Percentiles rank a stretch among this genome's conserved stretches.
These are phyloP conservation scores for Phytophthora tentaculata DNA, from an alignment of 352 stramenopile species.

Conservation along the genomic window DNA sequence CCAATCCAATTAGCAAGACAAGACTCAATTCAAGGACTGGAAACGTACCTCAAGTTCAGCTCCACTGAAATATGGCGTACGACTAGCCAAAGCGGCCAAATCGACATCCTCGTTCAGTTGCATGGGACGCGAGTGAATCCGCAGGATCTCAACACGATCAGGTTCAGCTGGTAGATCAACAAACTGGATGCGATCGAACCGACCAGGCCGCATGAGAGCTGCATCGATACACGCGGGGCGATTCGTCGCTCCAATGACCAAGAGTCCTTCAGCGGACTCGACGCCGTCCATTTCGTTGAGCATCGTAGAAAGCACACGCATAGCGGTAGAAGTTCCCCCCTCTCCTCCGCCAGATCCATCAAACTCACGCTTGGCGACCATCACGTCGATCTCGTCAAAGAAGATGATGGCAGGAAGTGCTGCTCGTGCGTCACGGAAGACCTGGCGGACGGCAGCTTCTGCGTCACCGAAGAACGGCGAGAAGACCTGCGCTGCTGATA, in stretches of 20 bases:
- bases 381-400: slow-evolving; percentile 90
- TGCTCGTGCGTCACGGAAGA: slow-evolving; percentile 78
- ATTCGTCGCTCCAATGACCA: slow-evolving; percentile 98
- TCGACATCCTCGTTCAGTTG: slow-evolving; percentile 71
- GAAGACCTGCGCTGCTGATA: slow-evolving; percentile 89
- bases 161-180: slow-evolving; percentile 88
- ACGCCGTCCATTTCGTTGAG: slow-evolving; percentile 98
- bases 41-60: slow-evolving; percentile 86
- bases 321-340: slow-evolving; percentile 64
- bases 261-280: slow-evolving; percentile 92
- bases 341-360: slow-evolving; percentile 44
- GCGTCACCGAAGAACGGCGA: slow-evolving; percentile 91
- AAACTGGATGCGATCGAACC: slow-evolving; percentile 96
- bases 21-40: not conserved
- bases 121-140: slow-evolving; percentile 78
- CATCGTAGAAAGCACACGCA: slow-evolving; percentile 96
- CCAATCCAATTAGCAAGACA: not conserved
- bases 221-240: slow-evolving; percentile 97
- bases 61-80: slow-evolving; percentile 78
- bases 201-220: slow-evolving; percentile 95
- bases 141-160: slow-evolving; percentile 73
- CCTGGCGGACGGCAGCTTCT: slow-evolving; percentile 80
- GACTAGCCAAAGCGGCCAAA: slow-evolving; percentile 52
- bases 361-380: slow-evolving; percentile 85
- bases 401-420: slow-evolving; percentile 93